Evolutionary conservation across 805 yeast genomes (phyloP), one percentile per base, ranked within the genome.

Genomic region (Cyberlindnera xylosilytica): DNA sequence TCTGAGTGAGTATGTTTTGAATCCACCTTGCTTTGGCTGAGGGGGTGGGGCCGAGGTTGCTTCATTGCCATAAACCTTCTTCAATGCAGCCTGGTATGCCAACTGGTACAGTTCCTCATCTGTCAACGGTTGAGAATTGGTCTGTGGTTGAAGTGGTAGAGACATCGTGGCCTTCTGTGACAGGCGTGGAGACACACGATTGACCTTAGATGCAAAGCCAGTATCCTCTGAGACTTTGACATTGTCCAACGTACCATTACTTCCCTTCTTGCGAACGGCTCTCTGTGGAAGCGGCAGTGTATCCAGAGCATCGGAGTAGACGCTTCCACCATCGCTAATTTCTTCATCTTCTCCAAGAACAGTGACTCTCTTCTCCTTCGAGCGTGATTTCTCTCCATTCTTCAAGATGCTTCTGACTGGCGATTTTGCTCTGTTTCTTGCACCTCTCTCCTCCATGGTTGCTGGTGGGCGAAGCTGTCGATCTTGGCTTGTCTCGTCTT

Each of bases 11-110:
- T 52, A 42, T 3, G 45, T 47, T 23, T 43, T 52, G 39, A 52
- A 52, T 1, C 50, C 52, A 15, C 42, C 43, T 10, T 30, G 29
- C 27, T 40, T 45, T 9, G 38, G 40, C 10, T 26, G 34, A 3
- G 27, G 28, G 12, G 44, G 46, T 16, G 17, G 23, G 15, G 43
- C 42, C 7, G 18, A 15, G 4, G 38, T 48, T 13, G 22, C 30
- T 31, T 34, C 29, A 18, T 61, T 65, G 6, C 81, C 82, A 52
- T 78, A 78, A 1, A 80, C 84, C 44, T 69, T 77, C 45, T 67
- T 70, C 57, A 70, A 64, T 0, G 87, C 86, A 12, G 74, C 73
- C 48, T 73, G 73, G 46, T 73, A 65, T 0, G 86, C 86, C 49
- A 64, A 64, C 17, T 67, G 68, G 51, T 79, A 80, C 68, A 78